A percentile compares a stretch with the other conserved stretches of the same genome.
phyloP scores from a whole-genome alignment of 495 filamentous ascomycete genomes.

The Neurospora tetrasperma region DNA sequence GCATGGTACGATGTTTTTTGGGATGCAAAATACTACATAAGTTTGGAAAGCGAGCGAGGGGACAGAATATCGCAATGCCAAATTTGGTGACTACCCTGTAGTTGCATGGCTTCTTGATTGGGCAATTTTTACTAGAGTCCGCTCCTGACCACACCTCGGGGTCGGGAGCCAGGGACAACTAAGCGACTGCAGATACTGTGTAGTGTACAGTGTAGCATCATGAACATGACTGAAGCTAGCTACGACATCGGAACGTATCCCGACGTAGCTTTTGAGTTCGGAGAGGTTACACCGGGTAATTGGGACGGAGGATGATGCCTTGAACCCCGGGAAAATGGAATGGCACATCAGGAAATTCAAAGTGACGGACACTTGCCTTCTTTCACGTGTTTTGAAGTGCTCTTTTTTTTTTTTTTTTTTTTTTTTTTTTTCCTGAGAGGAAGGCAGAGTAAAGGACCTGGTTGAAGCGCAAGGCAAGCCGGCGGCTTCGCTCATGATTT shows the following conservation, averaged over 20 bases:
- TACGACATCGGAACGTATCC: not conserved
- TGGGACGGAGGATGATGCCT: not conserved
- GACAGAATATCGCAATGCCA: not conserved
- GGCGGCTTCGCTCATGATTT: not conserved
- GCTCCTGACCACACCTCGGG: not conserved
- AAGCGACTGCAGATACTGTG: not conserved
- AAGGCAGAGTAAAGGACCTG: not conserved
- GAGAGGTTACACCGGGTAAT: not conserved
- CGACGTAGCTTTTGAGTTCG: not conserved
- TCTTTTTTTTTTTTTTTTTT: not conserved
- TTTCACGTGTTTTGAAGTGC: not conserved
- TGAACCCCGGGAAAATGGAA: not conserved
- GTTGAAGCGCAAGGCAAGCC: too few species aligned
- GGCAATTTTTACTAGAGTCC: not conserved
- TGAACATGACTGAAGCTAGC: not conserved
- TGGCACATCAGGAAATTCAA: not conserved
- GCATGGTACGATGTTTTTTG: not conserved
- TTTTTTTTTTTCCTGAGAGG: not conserved
- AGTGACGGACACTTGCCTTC: not conserved
- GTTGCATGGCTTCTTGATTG: not conserved
- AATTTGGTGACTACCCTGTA: not conserved
- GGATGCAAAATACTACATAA: not conserved
- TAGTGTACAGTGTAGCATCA: not conserved
- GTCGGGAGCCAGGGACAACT: not conserved
- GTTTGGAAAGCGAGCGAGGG: not conserved